Conservation (phyloP, 2,329 filamentous ascomycete species). For the Stagonosporopsis rhizophila region DNA sequence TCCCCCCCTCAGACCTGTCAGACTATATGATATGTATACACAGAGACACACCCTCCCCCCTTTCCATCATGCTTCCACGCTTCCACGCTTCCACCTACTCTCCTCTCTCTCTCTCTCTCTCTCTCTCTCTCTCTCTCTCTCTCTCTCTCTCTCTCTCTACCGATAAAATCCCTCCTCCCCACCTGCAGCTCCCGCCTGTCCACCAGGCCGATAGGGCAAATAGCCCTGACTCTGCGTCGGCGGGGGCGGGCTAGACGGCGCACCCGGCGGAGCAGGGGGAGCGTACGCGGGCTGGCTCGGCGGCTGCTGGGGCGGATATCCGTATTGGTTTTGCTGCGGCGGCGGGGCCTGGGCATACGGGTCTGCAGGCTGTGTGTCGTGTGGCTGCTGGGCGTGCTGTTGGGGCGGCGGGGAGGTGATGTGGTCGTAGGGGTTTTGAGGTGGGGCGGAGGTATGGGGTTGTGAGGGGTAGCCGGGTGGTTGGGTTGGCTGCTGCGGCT, state of each 20-base stretch:
- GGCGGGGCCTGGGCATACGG: conserved; percentile 33
- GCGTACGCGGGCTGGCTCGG: conserved; percentile 34
- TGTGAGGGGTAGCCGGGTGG: conserved; percentile 37
- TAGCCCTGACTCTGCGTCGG: conserved; percentile 29
- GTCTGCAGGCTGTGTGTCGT: conserved; percentile 31
- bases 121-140: too few species aligned
- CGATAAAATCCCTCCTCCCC: conserved; percentile 45
- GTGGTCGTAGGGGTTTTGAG: conserved; percentile 40
- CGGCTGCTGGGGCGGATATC: conserved; percentile 32
- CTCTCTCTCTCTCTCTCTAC: conserved; percentile 7
- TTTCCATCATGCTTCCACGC: too few species aligned
- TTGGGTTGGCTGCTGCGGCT: conserved; percentile 20
- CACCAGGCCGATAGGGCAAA: conserved; percentile 45
- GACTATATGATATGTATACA: too few species aligned
- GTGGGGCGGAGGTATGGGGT: conserved; percentile 17
- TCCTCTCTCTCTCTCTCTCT: too few species aligned
- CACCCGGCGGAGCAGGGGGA: conserved; percentile 40
- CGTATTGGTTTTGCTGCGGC: conserved; percentile 35
- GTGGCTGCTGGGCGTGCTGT: conserved; percentile 30
- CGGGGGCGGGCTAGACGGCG: conserved; percentile 33
- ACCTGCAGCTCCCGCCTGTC: conserved; percentile 40
- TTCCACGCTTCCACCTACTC: too few species aligned
- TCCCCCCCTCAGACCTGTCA: too few species aligned
- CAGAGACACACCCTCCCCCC: too few species aligned
- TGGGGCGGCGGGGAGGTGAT: conserved; percentile 38